Evolutionary conservation across 2,329 filamentous ascomycete genomes (phyloP), one percentile per base, ranked within the genome.

Genomic region (Diaporthe batatas): DNA sequence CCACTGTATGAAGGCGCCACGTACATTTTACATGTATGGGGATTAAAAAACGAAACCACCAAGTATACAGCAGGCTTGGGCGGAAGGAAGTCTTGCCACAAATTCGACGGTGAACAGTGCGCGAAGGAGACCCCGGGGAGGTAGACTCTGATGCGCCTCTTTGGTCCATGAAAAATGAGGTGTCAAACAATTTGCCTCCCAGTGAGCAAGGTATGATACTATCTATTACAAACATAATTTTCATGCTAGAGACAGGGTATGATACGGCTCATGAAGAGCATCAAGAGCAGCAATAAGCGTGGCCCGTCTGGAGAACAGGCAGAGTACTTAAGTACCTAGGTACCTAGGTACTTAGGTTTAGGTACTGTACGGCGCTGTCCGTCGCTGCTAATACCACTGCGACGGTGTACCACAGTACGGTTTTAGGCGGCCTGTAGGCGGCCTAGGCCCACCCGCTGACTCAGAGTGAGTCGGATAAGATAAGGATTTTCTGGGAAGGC

Each of bases 401-500:
- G 12, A 29, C 42, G 58, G 11, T n/a, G 16, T n/a, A 34, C 25
- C 6, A 6, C 12, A 8, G 23, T 5, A 11, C 44, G n/a, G n/a
- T n/a, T n/a, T n/a, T n/a, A n/a, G n/a, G n/a, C n/a, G n/a, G n/a
- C n/a, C n/a, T n/a, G n/a, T n/a, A n/a, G n/a, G 34, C 12, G 7
- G 21, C 3, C 29, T 7, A 65, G 44, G 39, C 39, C 11, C 59
- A 49, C 11, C 29, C 51, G 62, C 44, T 67, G 70, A 69, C 54
- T 34, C 29, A 49, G 44, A 47, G 44, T 11, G 44, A 47, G 44
- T 11, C 21, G n/a, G 55, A 62, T 62, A 70, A 62, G 68, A 70
- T 70, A 70, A 70, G 68, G 36, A 62, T 32, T 64, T 64, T 39
- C 44, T 42, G 47, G 49, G 58, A 25, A 51, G 44, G 29, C 39